These are phyloP conservation scores for Candida labiduridarum DNA, from an alignment of 1,139 yeast genomes.

Conservation along the genomic window DNA sequence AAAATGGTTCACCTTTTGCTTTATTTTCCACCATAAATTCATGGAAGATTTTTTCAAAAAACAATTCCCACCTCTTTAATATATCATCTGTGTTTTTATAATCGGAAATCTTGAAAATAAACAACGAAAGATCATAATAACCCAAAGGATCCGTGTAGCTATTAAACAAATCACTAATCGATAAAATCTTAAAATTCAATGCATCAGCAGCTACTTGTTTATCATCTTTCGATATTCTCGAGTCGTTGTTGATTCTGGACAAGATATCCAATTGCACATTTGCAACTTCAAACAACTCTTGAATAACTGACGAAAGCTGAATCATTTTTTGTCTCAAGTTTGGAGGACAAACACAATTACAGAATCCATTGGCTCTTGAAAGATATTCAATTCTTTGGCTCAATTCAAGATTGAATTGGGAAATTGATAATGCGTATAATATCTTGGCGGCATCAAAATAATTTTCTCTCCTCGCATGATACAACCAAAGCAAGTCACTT, in stretches of 20 bases:
- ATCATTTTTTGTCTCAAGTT: conserved; percentile 75
- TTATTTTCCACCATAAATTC: conserved; percentile 31
- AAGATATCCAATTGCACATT: conserved; percentile 84
- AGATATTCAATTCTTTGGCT: conserved; percentile 82
- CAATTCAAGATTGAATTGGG: conserved; percentile 70
- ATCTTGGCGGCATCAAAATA: conserved; percentile 84
- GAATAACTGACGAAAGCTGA: conserved; percentile 67
- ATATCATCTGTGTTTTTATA: conserved; percentile 74
- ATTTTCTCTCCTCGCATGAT: conserved; percentile 80
- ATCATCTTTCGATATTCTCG: conserved; percentile 51
- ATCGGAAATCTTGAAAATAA: conserved; percentile 82
- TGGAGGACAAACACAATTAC: conserved; percentile 84
- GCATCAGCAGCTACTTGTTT: conserved; percentile 51
- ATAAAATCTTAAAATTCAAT: conserved; percentile 65
- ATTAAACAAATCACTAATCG: conserved; percentile 80
- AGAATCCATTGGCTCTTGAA: conserved; percentile 91
- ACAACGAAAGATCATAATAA: conserved; percentile 78
- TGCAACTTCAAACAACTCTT: conserved; percentile 85
- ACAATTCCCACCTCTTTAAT: conserved; percentile 68
- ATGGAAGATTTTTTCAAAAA: conserved; percentile 51
- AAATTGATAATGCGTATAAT: conserved; percentile 69
- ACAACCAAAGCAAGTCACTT: conserved; percentile 86
- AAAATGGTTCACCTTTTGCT: conserved; percentile 42
- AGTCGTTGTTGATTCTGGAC: conserved; percentile 59
- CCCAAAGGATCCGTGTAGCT: conserved; percentile 86